Percentiles rank a stretch among this genome's conserved stretches.
phyloP scores from a whole-genome alignment of 805 yeast genomes.

The Saturnispora serradocipensis region DNA sequence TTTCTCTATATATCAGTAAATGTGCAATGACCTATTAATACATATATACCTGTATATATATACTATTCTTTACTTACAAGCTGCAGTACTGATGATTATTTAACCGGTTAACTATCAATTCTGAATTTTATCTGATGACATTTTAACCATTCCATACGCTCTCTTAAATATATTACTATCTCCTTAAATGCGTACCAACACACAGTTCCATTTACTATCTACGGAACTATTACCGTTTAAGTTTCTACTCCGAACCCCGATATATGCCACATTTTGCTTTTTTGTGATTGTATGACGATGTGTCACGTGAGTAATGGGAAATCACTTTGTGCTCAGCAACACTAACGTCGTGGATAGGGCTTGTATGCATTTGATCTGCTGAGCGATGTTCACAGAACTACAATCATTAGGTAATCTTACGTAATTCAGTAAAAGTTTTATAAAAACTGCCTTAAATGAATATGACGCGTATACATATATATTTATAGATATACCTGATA shows the following conservation, averaged over 20 bases:
- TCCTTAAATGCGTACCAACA: not conserved
- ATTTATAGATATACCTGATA: too few relatives aligned
- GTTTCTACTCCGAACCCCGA: constrained; percentile 1
- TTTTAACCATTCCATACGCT: not conserved
- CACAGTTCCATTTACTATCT: not conserved
- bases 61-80: not conserved
- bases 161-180: not conserved
- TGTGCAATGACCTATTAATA: too few relatives aligned
- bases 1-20: not conserved
- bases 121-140: not conserved
- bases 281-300: not conserved
- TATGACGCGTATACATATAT: too few relatives aligned
- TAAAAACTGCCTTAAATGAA: too few relatives aligned
- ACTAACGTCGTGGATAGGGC: too few relatives aligned
- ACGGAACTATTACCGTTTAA: not conserved
- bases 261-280: not conserved
- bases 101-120: not conserved
- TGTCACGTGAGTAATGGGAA: not conserved
- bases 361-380: not conserved
- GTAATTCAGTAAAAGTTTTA: too few relatives aligned
- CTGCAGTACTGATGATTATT: too few relatives aligned
- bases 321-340: too few relatives aligned
- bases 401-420: too few relatives aligned
- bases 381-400: not conserved
- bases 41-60: not conserved